Base-by-base conservation (phyloP, 2,329 filamentous ascomycete species). In the Penicillium oxalicum region DNA sequence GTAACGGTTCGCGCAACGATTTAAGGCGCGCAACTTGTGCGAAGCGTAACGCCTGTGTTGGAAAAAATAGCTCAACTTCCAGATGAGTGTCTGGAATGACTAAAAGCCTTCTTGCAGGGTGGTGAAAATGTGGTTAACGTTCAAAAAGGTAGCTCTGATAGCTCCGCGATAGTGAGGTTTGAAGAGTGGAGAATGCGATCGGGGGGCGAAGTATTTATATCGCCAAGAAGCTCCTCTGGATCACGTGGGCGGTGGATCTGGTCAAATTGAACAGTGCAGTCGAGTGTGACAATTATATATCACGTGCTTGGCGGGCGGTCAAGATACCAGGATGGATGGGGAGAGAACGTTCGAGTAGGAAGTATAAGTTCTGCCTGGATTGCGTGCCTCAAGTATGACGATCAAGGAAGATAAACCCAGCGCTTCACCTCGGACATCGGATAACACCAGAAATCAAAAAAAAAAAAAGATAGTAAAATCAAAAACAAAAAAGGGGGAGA, bases 111-210 rank as follows among this genome's bases (percentile, higher is more conserved):
- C 18, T 18, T 18, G 18, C 18, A 18, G 18, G 18, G 18, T 18
- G 18, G 18, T 18, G 18, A 18, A 18, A 18, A 18, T 18, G 18
- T 18, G 18, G 18, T 18, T 18, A 18, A 18, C 18, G 18, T 18
- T 18, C 18, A 18, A 18, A 18, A 18, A 18, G 56, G 57, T 60
- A 61, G 55, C 25, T 45, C 52, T 57, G 59, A 56, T 13, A 57
- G 53, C 55, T 56, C 61, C 55, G 54, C 56, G 55, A 62, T 55
- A 58, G 56, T 56, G 54, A 57, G 54, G 61, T 55, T 56, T 48
- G 51, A 55, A 57, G 54, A 65, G 65, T 65, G 63, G 64, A 67
- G 65, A 69, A 68, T 68, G 66, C 65, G 67, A 69, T 61, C 61
- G 56, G 59, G 56, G 59, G 55, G 53, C 56, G 56, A 47, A 45